Percentiles rank a stretch among this genome's conserved stretches.
phyloP scores from a whole-genome alignment of 1,284 basidiomycete genomes.

The Xerocomus amazonicus region DNA sequence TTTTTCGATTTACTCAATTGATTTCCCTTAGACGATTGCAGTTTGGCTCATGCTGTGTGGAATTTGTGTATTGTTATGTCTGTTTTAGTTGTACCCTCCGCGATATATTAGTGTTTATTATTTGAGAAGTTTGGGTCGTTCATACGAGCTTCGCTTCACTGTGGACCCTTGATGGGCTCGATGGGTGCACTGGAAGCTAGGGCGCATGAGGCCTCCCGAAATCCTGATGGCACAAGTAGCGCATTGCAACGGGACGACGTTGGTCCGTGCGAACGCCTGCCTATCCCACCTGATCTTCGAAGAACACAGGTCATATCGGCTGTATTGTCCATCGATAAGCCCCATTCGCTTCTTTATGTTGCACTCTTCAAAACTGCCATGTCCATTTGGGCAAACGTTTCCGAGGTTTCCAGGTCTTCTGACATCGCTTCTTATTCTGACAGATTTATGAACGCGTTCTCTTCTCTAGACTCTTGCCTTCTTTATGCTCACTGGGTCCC shows the following conservation, averaged over 20 bases:
- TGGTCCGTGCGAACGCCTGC: slow-evolving; percentile 13
- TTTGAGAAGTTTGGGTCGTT: too few relatives aligned
- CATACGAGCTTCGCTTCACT: too few relatives aligned
- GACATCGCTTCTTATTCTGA: slow-evolving; percentile 1
- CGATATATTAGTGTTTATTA: neutral
- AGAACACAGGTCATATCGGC: slow-evolving; percentile 2
- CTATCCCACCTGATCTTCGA: slow-evolving; percentile 26
- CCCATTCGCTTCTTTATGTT: neutral
- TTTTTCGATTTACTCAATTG: too few relatives aligned
- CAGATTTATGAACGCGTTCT: neutral
- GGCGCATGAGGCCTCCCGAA: slow-evolving; percentile 21
- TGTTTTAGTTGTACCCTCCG: slow-evolving; percentile 14
- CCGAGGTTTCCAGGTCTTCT: slow-evolving; percentile 3
- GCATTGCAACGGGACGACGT: slow-evolving; percentile 1
- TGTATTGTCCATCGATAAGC: slow-evolving; percentile 18
- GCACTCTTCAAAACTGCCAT: neutral
- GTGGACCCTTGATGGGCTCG: neutral
- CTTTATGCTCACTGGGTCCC: neutral
- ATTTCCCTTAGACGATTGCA: slow-evolving; percentile 14
- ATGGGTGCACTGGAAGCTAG: slow-evolving; percentile 2
- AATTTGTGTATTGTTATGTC: slow-evolving; percentile 21
- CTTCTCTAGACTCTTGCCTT: neutral
- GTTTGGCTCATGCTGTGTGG: slow-evolving; percentile 9
- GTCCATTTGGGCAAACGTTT: slow-evolving; percentile 1
- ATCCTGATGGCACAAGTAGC: slow-evolving; percentile 11